These are phyloP conservation scores for Penicillium palitans DNA, from an alignment of 2,329 filamentous ascomycete species.

Conservation along the genomic window DNA sequence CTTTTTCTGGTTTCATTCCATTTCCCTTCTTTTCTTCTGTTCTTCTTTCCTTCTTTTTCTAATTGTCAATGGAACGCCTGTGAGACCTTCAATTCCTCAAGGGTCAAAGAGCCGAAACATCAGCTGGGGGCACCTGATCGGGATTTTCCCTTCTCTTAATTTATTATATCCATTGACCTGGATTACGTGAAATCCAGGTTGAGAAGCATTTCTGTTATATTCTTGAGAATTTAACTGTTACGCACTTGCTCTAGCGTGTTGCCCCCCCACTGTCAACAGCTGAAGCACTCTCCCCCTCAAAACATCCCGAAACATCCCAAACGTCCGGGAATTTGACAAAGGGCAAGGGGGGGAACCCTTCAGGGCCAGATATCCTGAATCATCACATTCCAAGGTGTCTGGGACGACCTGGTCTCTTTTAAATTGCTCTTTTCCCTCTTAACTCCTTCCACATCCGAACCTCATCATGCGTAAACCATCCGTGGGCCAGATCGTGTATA, in stretches of 20 bases:
- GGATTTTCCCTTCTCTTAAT: neutral
- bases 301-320: neutral
- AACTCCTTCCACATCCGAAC: slow-evolving; percentile 4
- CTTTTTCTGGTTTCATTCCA: neutral
- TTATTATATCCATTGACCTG: slow-evolving; percentile 1
- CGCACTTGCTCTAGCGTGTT: neutral
- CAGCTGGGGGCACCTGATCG: slow-evolving; percentile 12
- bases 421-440: neutral
- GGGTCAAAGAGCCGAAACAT: slow-evolving; percentile 14
- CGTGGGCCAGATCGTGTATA: slow-evolving; percentile 60
- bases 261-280: neutral
- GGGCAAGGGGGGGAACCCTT: slow-evolving; percentile 9
- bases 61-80: slow-evolving; percentile 9
- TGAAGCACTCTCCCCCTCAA: neutral
- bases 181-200: neutral
- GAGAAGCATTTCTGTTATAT: neutral
- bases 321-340: slow-evolving; percentile 9
- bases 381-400: slow-evolving; percentile 10
- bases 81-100: slow-evolving; percentile 15
- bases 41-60: neutral
- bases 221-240: neutral
- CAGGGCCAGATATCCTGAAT: neutral
- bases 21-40: neutral
- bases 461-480: slow-evolving; percentile 61
- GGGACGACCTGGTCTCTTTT: slow-evolving; percentile 3